phyloP scores from a whole-genome alignment of 75 land plant species.

The Isoetes taiwanensis region DNA sequence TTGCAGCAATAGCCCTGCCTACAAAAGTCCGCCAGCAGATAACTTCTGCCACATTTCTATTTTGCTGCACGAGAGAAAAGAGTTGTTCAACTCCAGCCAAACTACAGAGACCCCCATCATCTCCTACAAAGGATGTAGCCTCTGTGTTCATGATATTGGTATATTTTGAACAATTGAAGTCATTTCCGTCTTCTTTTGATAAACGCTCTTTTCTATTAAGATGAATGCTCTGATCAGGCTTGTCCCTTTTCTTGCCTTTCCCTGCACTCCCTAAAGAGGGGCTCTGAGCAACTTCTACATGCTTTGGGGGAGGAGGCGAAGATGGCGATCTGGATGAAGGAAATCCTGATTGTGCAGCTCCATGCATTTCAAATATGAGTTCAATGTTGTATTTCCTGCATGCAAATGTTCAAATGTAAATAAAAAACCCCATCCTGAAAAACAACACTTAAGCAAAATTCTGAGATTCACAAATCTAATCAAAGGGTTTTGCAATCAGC shows the following conservation, averaged over 20 bases:
- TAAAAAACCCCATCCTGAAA: too few species aligned
- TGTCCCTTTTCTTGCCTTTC: slow-evolving; percentile 86
- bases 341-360: slow-evolving; percentile 61
- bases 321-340: slow-evolving; percentile 69
- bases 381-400: too few species aligned
- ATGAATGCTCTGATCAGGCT: slow-evolving; percentile 55
- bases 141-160: slow-evolving; percentile 42
- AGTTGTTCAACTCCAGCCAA: slow-evolving; percentile 60
- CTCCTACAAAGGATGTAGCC: slow-evolving; percentile 58
- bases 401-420: too few species aligned
- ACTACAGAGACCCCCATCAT: slow-evolving; percentile 59
- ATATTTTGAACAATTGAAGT: slow-evolving; percentile 32
- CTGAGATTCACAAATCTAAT: too few species aligned
- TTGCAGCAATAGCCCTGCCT: slow-evolving; percentile 68
- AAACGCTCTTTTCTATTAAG: slow-evolving; percentile 55
- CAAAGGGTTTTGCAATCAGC: too few species aligned
- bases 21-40: slow-evolving; percentile 39
- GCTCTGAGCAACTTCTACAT: slow-evolving; percentile 51
- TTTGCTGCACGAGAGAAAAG: slow-evolving; percentile 63
- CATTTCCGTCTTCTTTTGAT: slow-evolving; percentile 48
- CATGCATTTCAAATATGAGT: slow-evolving; percentile 99
- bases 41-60: slow-evolving; percentile 50
- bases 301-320: slow-evolving; percentile 34
- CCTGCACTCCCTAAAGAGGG: slow-evolving; percentile 19
- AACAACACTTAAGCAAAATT: too few species aligned